A percentile compares a stretch with the other conserved stretches of the same genome.
Conservation (phyloP, 495 filamentous ascomycete genomes). For the Aspergillus ellipticus region DNA sequence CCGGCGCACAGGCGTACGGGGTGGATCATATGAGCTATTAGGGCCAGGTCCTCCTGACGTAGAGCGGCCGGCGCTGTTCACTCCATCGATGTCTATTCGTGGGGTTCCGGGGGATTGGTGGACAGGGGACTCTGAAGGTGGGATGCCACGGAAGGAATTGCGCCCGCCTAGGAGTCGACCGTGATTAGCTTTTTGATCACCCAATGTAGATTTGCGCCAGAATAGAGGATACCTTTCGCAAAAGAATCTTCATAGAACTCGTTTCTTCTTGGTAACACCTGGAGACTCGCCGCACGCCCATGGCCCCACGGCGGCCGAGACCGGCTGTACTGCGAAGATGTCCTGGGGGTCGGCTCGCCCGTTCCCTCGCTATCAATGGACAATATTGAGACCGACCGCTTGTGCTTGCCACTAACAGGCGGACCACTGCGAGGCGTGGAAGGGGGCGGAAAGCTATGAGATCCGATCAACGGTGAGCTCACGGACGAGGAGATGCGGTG, state of each 20-base stretch:
- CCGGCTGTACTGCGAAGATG: conserved; percentile 36
- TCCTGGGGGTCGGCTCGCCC: conserved; percentile 38
- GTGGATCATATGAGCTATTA: conserved; percentile 20
- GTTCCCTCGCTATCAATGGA: conserved; percentile 70
- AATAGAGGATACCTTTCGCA: conserved; percentile 36
- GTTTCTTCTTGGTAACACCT: conserved; percentile 61
- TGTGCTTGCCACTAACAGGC: conserved; percentile 49
- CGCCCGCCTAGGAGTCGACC: conserved; percentile 16
- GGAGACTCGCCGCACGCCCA: conserved; percentile 78
- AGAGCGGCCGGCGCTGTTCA: conserved; percentile 21
- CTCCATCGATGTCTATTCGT: conserved; percentile 30
- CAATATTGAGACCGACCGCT: conserved; percentile 89
- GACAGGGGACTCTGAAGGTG: conserved; percentile 28
- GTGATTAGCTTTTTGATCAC: conserved; percentile 8
- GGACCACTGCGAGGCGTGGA: conserved; percentile 38
- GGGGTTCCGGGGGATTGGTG: conserved; percentile 21
- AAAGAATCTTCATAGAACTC: conserved; percentile 39
- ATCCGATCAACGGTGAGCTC: conserved; percentile 38
- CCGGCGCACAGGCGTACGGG: conserved; percentile 32
- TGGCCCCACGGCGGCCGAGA: conserved; percentile 57
- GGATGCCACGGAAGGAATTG: conserved; percentile 24
- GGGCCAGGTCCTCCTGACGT: conserved; percentile 29
- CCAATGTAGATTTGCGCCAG: background rate
- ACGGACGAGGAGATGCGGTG: conserved; percentile 45
- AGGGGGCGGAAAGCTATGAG: conserved; percentile 47